Evolutionary conservation across 257 asterid genomes (phyloP).

Genomic region (Fraxinus anomala): DNA sequence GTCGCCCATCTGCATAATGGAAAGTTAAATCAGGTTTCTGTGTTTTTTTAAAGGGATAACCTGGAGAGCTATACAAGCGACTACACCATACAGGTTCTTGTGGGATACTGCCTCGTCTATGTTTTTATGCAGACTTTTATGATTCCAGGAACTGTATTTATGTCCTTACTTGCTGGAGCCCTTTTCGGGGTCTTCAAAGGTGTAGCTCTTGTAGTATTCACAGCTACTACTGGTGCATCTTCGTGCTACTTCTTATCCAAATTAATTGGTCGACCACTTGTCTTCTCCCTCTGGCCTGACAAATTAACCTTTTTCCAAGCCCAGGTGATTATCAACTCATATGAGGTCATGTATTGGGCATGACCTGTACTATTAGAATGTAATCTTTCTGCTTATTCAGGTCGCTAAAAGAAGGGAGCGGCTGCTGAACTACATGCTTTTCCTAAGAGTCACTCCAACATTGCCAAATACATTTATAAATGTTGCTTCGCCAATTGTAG

Average conservation of each 20-base stretch:
- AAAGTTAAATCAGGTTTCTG: conserved; percentile 13
- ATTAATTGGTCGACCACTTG: conserved; percentile 87
- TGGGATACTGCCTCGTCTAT: conserved; percentile 88
- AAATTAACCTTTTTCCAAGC: conserved; percentile 76
- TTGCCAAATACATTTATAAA: conserved; percentile 92
- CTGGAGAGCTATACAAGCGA: conserved; percentile 94
- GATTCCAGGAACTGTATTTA: conserved; percentile 96
- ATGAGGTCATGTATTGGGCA: background rate
- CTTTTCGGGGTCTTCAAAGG: conserved; percentile 90
- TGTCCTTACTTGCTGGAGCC: conserved; percentile 95
- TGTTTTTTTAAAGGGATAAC: conserved; percentile 55
- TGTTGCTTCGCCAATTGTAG: conserved; percentile 95
- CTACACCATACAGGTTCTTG: conserved; percentile 84
- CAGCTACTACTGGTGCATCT: conserved; percentile 96
- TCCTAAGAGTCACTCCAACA: conserved; percentile 92
- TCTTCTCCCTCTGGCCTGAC: conserved; percentile 95
- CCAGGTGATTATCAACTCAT: conserved; percentile 54
- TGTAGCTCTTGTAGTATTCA: conserved; percentile 82
- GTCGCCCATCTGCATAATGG: background rate
- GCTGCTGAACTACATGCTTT: conserved; percentile 90
- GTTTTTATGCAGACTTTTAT: conserved; percentile 97
- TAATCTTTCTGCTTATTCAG: conserved; percentile 36
- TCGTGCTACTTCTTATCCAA: conserved; percentile 88
- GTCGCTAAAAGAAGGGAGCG: conserved; percentile 74
- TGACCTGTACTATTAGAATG: conserved; percentile 19